Conservation (phyloP, 2,329 filamentous ascomycete genomes). For the Fusarium nodosum region DNA sequence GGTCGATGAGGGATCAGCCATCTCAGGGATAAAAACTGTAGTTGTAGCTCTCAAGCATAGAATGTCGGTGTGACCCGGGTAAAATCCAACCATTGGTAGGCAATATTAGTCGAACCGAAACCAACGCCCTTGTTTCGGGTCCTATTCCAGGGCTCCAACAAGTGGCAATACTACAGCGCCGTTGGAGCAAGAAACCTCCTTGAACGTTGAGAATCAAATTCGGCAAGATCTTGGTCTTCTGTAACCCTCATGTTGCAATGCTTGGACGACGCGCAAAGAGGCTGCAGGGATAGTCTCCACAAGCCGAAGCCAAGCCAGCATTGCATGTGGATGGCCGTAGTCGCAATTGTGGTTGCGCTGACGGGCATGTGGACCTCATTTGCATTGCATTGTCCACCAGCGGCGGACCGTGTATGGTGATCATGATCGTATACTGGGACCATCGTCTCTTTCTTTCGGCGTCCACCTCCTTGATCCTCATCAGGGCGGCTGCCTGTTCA, state of each 20-base stretch:
- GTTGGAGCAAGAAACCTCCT: conserved; percentile 26
- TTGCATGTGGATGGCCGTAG: conserved; percentile 17
- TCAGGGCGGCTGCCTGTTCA: conserved; percentile 11
- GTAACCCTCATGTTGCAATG: conserved; percentile 21
- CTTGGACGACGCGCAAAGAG: conserved; percentile 24
- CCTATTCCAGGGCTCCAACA: conserved; percentile 20
- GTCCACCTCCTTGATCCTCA: conserved; percentile 19
- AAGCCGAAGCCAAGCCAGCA: conserved; percentile 43
- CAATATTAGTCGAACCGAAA: conserved; percentile 18
- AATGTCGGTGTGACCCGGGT: conserved; percentile 40
- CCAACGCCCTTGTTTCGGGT: conserved; percentile 24
- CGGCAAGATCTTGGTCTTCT: conserved; percentile 27
- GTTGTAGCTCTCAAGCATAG: conserved; percentile 21
- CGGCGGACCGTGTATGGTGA: conserved; percentile 46
- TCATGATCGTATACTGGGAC: conserved; percentile 40
- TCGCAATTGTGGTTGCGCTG: conserved; percentile 36
- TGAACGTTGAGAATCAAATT: conserved; percentile 19
- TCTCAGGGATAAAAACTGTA: conserved; percentile 31
- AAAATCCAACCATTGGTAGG: conserved; percentile 14
- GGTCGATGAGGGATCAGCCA: conserved; percentile 38
- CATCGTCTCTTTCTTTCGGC: conserved; percentile 12
- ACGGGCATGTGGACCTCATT: conserved; percentile 46
- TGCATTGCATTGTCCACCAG: conserved; percentile 45
- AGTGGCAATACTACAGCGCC: conserved; percentile 36
- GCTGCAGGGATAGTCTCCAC: conserved; percentile 46